phyloP scores from a whole-genome alignment of 495 filamentous ascomycete species.

The Podospora conica region DNA sequence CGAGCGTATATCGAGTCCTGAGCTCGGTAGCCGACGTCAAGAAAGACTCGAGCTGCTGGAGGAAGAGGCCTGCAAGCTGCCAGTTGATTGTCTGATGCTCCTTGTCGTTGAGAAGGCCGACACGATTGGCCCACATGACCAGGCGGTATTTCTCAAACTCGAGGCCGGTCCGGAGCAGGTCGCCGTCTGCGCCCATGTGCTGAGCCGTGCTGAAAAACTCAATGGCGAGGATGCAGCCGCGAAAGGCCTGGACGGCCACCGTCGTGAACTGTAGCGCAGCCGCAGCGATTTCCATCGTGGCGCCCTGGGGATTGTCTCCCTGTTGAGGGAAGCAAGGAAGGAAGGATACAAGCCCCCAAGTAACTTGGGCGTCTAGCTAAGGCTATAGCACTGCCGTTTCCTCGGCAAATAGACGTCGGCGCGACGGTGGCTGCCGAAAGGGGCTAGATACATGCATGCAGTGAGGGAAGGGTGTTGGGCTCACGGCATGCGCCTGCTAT shows the following conservation, averaged over 20 bases:
- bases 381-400: too few species aligned
- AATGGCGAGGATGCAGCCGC: conserved; percentile 23
- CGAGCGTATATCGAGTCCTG: conserved; percentile 15
- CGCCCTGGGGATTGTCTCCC: too few species aligned
- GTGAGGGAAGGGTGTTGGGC: too few species aligned
- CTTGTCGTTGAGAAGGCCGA: conserved; percentile 15
- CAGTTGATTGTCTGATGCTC: conserved; percentile 23
- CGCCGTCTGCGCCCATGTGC: conserved; percentile 23
- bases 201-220: conserved; percentile 25
- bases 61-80: conserved; percentile 15
- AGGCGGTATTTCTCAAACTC: conserved; percentile 28
- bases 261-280: conserved; percentile 5
- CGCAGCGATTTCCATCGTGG: too few species aligned
- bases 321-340: too few species aligned
- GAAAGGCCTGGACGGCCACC: conserved; percentile 5
- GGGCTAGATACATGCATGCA: too few species aligned
- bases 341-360: too few species aligned
- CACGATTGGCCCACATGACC: conserved; percentile 22
- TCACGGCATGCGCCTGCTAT: too few species aligned
- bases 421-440: too few species aligned
- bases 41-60: conserved; percentile 21
- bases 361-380: too few species aligned
- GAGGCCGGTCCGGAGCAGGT: conserved; percentile 19
- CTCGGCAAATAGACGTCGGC: too few species aligned
- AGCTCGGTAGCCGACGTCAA: conserved; percentile 13